Conservation (phyloP, 2,329 filamentous ascomycete genomes). For the Penicillium sp. region DNA sequence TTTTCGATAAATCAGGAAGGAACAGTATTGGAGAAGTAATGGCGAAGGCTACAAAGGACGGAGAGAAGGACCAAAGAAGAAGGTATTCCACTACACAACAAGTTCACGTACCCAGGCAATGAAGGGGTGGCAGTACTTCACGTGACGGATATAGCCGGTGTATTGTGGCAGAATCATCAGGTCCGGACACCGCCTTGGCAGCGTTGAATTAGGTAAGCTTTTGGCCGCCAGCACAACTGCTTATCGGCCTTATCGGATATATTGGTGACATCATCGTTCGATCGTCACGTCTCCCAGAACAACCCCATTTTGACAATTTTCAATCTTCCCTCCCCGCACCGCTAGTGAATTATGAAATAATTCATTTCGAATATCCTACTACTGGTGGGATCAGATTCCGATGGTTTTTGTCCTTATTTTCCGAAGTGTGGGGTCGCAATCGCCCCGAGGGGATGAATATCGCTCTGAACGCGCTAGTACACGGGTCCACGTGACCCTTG, state of each 20-base stretch:
- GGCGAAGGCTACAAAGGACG: background rate
- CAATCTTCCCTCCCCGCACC: background rate
- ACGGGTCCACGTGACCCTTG: slow-evolving; percentile 32
- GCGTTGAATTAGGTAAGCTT: slow-evolving; percentile 14
- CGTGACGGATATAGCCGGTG: background rate
- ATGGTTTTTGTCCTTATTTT: background rate
- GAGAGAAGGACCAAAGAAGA: background rate
- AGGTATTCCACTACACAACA: background rate
- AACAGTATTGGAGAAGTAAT: too few relatives aligned
- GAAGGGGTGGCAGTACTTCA: slow-evolving; percentile 2
- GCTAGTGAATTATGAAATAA: background rate
- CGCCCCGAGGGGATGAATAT: slow-evolving; percentile 14
- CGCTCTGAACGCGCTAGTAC: slow-evolving; percentile 28
- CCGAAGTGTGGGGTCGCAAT: slow-evolving; percentile 13
- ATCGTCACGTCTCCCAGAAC: slow-evolving; percentile 32
- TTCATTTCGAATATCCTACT: background rate
- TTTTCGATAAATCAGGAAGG: background rate
- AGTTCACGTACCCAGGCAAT: background rate
- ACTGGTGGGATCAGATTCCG: background rate
- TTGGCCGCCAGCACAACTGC: background rate
- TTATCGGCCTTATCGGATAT: slow-evolving; percentile 21
- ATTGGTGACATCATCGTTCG: slow-evolving; percentile 27
- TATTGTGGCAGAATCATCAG: too few relatives aligned
- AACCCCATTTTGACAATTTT: slow-evolving; percentile 14
- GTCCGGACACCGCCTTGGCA: slow-evolving; percentile 8